These are phyloP conservation scores for Verticillium dahliae DNA, from an alignment of 2,329 filamentous ascomycete genomes.

Conservation along the genomic window DNA sequence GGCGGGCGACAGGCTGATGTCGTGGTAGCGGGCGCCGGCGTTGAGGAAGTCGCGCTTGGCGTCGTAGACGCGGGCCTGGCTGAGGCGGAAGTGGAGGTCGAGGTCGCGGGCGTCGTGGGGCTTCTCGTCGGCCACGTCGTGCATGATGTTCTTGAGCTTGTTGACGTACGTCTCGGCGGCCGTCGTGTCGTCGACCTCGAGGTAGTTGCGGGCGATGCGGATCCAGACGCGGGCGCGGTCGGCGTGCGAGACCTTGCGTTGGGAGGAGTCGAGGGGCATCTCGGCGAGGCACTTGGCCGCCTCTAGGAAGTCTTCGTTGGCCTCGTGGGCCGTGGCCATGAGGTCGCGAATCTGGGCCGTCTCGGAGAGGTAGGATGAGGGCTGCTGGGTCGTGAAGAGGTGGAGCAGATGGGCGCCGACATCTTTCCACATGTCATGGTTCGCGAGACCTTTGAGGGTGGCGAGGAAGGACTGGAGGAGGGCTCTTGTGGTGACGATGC, in stretches of 20 bases:
- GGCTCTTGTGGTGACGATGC: conserved; percentile 68
- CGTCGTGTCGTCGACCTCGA: conserved; percentile 88
- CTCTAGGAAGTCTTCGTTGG: conserved; percentile 69
- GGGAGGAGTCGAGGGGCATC: conserved; percentile 83
- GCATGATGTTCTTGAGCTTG: conserved; percentile 89
- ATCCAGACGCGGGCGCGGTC: conserved; percentile 86
- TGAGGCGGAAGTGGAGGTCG: conserved; percentile 80
- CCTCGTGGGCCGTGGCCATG: conserved; percentile 77
- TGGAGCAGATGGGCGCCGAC: conserved; percentile 69
- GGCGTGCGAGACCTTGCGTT: conserved; percentile 74
- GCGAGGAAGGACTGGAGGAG: conserved; percentile 62
- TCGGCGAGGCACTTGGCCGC: conserved; percentile 74
- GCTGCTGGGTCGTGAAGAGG: conserved; percentile 51
- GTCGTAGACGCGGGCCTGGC: conserved; percentile 88
- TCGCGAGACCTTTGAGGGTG: conserved; percentile 53
- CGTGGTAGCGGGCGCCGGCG: conserved; percentile 82
- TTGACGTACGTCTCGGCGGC: conserved; percentile 83
- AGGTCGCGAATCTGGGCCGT: conserved; percentile 72
- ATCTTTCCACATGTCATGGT: conserved; percentile 63
- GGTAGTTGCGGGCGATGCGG: conserved; percentile 86
- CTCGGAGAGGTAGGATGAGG: conserved; percentile 73
- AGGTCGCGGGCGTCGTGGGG: conserved; percentile 64
- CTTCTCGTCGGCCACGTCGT: conserved; percentile 62
- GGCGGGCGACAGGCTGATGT: conserved; percentile 68
- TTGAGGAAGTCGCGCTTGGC: conserved; percentile 84